A percentile compares a stretch with the other conserved stretches of the same genome.
phyloP scores from a whole-genome alignment of 129 eudicot genomes.

The Oenanthe sinensis region DNA sequence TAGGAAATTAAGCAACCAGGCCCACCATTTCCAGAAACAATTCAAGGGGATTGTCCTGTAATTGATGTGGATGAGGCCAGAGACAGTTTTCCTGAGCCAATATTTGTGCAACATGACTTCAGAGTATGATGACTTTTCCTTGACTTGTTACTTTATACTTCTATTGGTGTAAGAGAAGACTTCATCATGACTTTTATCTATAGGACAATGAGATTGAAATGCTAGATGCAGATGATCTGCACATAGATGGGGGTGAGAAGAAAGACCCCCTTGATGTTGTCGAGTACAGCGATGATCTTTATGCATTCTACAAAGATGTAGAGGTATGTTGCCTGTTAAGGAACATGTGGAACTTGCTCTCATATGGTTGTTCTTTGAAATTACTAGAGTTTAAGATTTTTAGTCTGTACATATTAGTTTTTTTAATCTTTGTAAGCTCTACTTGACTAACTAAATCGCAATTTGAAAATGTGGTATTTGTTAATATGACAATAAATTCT shows the following conservation, averaged over 20 bases:
- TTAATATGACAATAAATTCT: not conserved
- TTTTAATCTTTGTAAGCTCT: not conserved
- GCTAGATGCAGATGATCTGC: constrained; percentile 54
- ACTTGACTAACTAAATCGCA: not conserved
- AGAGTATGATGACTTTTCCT: constrained; percentile 32
- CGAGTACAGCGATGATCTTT: constrained; percentile 58
- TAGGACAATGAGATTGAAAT: constrained; percentile 54
- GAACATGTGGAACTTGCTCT: not conserved
- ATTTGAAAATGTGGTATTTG: not conserved
- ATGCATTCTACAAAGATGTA: constrained; percentile 32
- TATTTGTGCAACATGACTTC: constrained; percentile 70
- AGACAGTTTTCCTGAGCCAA: constrained; percentile 39
- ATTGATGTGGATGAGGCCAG: constrained; percentile 36
- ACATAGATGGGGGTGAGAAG: constrained; percentile 47
- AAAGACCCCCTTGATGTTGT: constrained; percentile 46
- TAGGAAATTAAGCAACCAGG: constrained; percentile 18
- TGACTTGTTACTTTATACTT: too few relatives aligned
- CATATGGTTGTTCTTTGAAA: not conserved
- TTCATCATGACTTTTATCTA: not conserved
- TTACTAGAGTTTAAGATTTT: not conserved
- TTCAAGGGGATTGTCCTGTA: constrained; percentile 21
- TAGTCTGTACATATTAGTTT: not conserved
- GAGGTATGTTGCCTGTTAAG: constrained; percentile 31
- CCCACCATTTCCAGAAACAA: constrained; percentile 4
- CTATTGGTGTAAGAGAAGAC: not conserved